Base-by-base conservation (phyloP, 352 stramenopile species). In the Nothophytophthora sp. region DNA sequence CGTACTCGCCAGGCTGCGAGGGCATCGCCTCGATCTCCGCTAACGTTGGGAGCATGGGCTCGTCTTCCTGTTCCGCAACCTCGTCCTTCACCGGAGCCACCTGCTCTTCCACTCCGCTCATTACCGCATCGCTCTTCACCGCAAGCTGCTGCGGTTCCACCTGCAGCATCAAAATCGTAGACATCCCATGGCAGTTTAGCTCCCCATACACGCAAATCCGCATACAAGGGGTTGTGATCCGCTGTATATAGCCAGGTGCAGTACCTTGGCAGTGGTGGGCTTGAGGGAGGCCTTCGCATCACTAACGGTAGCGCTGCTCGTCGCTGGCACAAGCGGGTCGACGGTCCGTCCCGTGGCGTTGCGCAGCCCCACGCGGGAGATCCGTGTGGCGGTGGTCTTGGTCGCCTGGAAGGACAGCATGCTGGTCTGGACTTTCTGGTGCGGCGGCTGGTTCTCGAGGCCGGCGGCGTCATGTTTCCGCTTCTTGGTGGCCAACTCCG, bases 381-480 rank as follows among this genome's bases (percentile, higher is more conserved):
- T n/a, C n/a, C n/a, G n/a, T n/a, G 45, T 70, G 20, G 54, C 46
- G 19, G 41, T 40, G n/a, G 55, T 27, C 41, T 46, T 55, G 30
- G 50, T 46, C 33, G 55, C 43, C 58, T 89, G 75, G 51, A 89
- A 91, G 39, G 69, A 81, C 39, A 91, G 51, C 57, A 91, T 66
- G 50, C 76, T 87, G 12, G 73, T 87, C 50, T 90, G 80, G n/a
- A 82, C 59, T 45, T 88, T 87, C 37, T 70, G 53, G 23, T 70
- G 62, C n/a, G 47, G 43, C 27, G 48, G 54, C 45, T 63, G 44
- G 27, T 62, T 70, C 55, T 85, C 69, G n/a, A n/a, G n/a, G n/a
- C n/a, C n/a, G 6, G 40, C 53, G 11, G 50, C 70, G 12, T 84
- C 70, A 23, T 73, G 55, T 39, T 75, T 78, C 29, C 73, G 66